phyloP scores from a whole-genome alignment of 2,329 filamentous ascomycete genomes.

The Trichoderma sp. region DNA sequence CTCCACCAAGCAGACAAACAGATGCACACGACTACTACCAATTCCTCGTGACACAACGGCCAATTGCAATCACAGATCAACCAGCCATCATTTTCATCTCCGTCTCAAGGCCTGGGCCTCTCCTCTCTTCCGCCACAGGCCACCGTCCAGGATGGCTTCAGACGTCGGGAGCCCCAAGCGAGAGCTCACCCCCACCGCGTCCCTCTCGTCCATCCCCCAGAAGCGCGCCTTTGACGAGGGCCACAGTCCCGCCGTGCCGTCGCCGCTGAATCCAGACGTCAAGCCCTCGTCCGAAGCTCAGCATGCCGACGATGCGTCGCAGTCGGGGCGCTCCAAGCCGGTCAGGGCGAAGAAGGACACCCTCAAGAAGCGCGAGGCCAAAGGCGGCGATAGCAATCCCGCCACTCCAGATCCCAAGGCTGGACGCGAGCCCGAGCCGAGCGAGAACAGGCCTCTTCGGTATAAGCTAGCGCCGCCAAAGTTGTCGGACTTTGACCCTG shows the following conservation, averaged over 20 bases:
- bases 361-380: slow-evolving; percentile 68
- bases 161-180: slow-evolving; percentile 43
- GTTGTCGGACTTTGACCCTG: slow-evolving; percentile 60
- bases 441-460: slow-evolving; percentile 55
- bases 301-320: slow-evolving; percentile 48
- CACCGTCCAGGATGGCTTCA: slow-evolving; percentile 37
- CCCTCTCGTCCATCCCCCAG: slow-evolving; percentile 57
- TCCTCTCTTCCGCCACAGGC: background rate
- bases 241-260: slow-evolving; percentile 70
- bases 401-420: slow-evolving; percentile 59
- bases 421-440: slow-evolving; percentile 42
- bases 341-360: slow-evolving; percentile 64
- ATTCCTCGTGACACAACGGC: background rate
- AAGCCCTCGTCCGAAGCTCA: slow-evolving; percentile 43
- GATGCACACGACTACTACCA: background rate
- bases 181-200: slow-evolving; percentile 44
- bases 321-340: slow-evolving; percentile 41
- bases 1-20: background rate
- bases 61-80: background rate
- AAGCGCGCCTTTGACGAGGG: slow-evolving; percentile 69
- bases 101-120: background rate
- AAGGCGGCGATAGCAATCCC: slow-evolving; percentile 55
- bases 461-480: slow-evolving; percentile 68
- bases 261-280: slow-evolving; percentile 71
- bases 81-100: background rate